A percentile compares a stretch with the other conserved stretches of the same genome.
phyloP scores from a whole-genome alignment of 345 rosid species.

The Ceriops tagal region DNA sequence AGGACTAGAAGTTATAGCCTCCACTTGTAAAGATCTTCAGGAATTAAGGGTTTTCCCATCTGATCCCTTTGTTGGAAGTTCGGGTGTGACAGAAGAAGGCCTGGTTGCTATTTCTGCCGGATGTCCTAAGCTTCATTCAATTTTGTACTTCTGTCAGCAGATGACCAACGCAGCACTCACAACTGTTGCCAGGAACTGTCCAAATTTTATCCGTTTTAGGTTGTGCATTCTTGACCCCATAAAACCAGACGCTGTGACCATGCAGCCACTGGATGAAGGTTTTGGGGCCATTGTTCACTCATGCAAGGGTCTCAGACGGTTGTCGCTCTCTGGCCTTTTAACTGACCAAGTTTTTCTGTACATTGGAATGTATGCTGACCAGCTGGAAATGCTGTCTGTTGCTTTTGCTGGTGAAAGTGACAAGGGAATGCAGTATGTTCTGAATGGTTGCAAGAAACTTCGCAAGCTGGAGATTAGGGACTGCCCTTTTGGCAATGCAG shows the following conservation, averaged over 20 bases:
- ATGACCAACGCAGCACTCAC: constrained; percentile 94
- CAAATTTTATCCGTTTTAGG: constrained; percentile 77
- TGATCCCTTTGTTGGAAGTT: constrained; percentile 51
- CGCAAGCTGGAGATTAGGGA: constrained; percentile 89
- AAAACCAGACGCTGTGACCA: constrained; percentile 68
- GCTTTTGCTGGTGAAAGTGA: constrained; percentile 91
- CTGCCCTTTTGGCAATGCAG: constrained; percentile 77
- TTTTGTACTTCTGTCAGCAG: constrained; percentile 90
- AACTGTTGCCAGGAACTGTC: constrained; percentile 76
- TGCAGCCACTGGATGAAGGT: constrained; percentile 83
- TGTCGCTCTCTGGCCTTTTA: constrained; percentile 73
- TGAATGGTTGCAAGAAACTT: constrained; percentile 86
- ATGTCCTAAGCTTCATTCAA: constrained; percentile 74
- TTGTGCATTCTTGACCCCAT: constrained; percentile 70
- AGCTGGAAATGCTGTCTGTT: constrained; percentile 91
- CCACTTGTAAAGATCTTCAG: constrained; percentile 72
- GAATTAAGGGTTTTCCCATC: constrained; percentile 93
- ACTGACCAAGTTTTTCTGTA: constrained; percentile 81
- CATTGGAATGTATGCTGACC: constrained; percentile 76
- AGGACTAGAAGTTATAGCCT: constrained; percentile 78
- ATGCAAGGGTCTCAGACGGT: constrained; percentile 63
- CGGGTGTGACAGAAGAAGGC: constrained; percentile 81
- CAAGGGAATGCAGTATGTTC: constrained; percentile 76
- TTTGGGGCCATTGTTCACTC: constrained; percentile 88
- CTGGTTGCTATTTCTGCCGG: constrained; percentile 81